Base-by-base conservation (phyloP, 495 filamentous ascomycete genomes). In the Jackrogersella multiformis region DNA sequence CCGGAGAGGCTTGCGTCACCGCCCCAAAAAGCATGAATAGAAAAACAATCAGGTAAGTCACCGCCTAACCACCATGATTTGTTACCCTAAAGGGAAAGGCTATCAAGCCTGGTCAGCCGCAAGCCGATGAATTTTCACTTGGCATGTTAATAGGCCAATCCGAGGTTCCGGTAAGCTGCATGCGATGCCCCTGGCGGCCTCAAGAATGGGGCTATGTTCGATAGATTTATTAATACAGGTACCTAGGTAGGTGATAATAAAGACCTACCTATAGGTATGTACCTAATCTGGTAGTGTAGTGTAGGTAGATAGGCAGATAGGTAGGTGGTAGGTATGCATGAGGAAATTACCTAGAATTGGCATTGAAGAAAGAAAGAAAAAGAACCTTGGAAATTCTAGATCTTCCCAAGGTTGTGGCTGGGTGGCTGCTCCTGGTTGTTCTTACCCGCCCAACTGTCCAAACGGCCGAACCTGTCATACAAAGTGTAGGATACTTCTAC, bases 21-120 rank as follows among this genome's bases (percentile, higher is more conserved):
- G 34, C 16, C 20, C 55, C 12, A 48, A 34, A 48, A 34, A 55
- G 39, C 56, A 56, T 57, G 53, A 57, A 62, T 24, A 36, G 20
- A 20, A 36, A 15, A 16, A 20, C 36, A 36, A 48, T 52, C 56
- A 57, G 26, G 52, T 38, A 65, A n/a, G 51, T 51, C 57, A 35
- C 44, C 46, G 58, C 23, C 18, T 51, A 53, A 16, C 35, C 23
- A 34, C 41, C 44, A 26, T 56, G 12, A 35, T 23, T 34, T 35
- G 12, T 32, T 61, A 45, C 61, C 26, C 24, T 18, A 56, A 46
- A 28, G 30, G 61, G 56, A 69, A 59, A 65, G 18, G 28, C 51
- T 5, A 56, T 10, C 45, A 58, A 48, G 54, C 54, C 48, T 35
- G 30, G 23, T 62, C 58, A 62, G 65, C 45, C 51, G 34, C 64